A percentile compares a stretch with the other conserved stretches of the same genome.
These are phyloP conservation scores for Pseudocohnilembus persalinus DNA, from an alignment of 169 alveolate genomes.

Conservation along the genomic window DNA sequence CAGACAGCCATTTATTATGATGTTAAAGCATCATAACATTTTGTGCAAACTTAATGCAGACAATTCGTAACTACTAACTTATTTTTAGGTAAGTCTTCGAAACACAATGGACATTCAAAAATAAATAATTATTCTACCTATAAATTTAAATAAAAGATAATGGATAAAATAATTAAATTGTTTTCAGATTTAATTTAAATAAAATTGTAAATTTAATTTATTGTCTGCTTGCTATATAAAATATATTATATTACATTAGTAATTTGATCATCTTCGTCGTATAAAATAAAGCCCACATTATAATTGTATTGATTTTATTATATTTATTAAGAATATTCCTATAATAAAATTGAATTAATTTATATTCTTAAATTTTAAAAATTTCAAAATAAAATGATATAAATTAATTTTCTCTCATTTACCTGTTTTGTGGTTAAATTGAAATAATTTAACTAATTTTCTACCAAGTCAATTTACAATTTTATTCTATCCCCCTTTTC, in stretches of 20 bases:
- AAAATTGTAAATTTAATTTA: too few species aligned
- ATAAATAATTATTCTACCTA: not conserved
- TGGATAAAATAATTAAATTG: not conserved
- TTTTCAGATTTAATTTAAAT: too few species aligned
- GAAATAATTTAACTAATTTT: not conserved
- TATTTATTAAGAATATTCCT: not conserved
- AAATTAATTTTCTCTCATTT: too few species aligned
- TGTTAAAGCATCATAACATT: conserved; percentile 6
- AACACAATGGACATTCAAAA: conserved; percentile 8
- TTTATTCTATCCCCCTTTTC: not conserved
- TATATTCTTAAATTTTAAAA: too few species aligned
- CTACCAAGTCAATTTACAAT: not conserved
- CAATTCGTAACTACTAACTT: conserved; percentile 8
- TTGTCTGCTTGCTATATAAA: too few species aligned
- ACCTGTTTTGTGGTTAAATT: not conserved
- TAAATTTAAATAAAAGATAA: too few species aligned
- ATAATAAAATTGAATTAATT: too few species aligned
- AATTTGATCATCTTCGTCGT: not conserved
- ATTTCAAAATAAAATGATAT: not conserved
- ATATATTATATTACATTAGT: too few species aligned
- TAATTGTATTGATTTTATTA: not conserved
- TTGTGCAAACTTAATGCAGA: conserved; percentile 1
- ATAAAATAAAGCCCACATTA: too few species aligned
- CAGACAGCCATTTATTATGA: not conserved
- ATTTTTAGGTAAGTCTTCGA: not conserved